Base-by-base conservation (phyloP, 345 rosid genomes). In the Syzygium aqueum region DNA sequence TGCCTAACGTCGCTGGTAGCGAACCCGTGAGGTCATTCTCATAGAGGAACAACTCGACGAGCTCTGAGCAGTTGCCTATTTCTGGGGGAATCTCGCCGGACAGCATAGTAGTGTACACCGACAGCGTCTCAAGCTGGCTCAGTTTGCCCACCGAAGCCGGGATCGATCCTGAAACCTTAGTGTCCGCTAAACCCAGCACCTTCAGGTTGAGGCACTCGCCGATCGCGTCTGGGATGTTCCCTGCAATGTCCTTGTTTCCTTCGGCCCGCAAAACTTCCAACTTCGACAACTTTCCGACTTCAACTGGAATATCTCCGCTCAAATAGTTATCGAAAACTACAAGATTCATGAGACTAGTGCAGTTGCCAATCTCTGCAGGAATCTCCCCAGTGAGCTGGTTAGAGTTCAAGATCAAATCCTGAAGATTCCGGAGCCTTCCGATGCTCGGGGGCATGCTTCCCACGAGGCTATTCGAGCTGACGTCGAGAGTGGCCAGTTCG, bases 111-210 rank as follows among this genome's bases (percentile, higher is more conserved):
- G 94, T 91, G 88, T 93, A 94, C 6, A 94, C 92, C 4, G 96
- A 93, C 51, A 97, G 59, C 84, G 94, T 92, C 86, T 92, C 92
- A 86, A 97, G 94, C 89, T 92, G 91, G 90, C 90, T 92, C 30
- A 97, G 93, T 91, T 91, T 92, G 84, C 99, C 98, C 87, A 96
- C 51, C 37, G 96, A 93, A 90, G 87, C 86, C 10, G 98, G 98
- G 23, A 96, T 91, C n/a, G 90, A 89, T 63, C 97, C 98, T n/a
- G 94, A 89, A 51, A 97, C 77, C 89, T 95, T 91, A 7, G 97
- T 97, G 43, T 96, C 98, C 2, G 98, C 97, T 12, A 96, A 93
- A 40, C 99, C 98, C 86, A 97, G 87, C 53, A 93, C 92, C 87
- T 50, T 89, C 90, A 97, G 90, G 84, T 85, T 93, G 86, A 56